phyloP scores from a whole-genome alignment of 2,329 filamentous ascomycete species.

The Monilinia fructicola region DNA sequence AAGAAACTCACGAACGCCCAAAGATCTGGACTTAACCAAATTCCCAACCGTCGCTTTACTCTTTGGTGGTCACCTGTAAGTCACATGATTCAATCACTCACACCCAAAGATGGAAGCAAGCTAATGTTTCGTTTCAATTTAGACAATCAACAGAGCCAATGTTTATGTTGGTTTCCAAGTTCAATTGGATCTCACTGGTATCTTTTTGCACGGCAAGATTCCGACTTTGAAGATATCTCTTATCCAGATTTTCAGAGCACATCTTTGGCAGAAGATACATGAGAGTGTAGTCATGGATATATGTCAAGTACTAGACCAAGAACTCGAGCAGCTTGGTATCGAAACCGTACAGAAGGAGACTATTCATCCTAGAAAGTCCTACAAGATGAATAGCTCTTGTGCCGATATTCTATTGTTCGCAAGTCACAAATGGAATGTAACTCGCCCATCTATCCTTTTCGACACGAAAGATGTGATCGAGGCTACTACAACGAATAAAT shows the following conservation, averaged over 20 bases:
- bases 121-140: constrained; percentile 36
- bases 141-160: constrained; percentile 90
- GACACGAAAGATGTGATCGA: constrained; percentile 97
- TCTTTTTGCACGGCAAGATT: constrained; percentile 98
- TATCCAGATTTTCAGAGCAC: constrained; percentile 98
- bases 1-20: constrained; percentile 99
- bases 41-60: constrained; percentile 97
- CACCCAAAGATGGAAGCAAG: not conserved
- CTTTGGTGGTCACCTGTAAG: constrained; percentile 96
- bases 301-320: constrained; percentile 97
- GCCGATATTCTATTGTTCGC: constrained; percentile 96
- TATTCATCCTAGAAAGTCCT: constrained; percentile 97
- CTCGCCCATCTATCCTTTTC: constrained; percentile 85
- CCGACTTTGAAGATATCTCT: constrained; percentile 96
- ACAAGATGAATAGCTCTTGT: constrained; percentile 99
- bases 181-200: constrained; percentile 94
- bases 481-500: constrained; percentile 94
- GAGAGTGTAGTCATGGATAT: constrained; percentile 98
- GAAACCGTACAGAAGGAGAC: constrained; percentile 99
- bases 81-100: constrained; percentile 54
- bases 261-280: constrained; percentile 99
- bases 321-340: constrained; percentile 91
- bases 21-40: constrained; percentile 94
- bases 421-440: constrained; percentile 98
- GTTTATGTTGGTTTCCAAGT: constrained; percentile 99